Evolutionary conservation across 2,329 filamentous ascomycete species (phyloP), one percentile per base, ranked within the genome.

Genomic region (Sclerotinia spermophila): DNA sequence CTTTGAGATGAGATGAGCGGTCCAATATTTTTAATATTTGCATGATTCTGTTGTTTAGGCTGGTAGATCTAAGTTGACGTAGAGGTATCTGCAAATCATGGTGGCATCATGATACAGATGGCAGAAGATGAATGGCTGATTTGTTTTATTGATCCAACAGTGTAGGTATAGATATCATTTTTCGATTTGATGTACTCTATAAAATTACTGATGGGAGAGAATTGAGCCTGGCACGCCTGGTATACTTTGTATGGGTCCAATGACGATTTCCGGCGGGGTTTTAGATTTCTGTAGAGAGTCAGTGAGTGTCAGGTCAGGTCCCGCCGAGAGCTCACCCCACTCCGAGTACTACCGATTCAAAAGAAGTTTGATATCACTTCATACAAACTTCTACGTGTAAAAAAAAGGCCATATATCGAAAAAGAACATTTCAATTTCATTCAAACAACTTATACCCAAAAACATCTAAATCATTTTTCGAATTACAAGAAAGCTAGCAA

Each of bases 401-500:
- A 42, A 51, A 53, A 5, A n/a, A 56, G 38, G n/a, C n/a, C n/a
- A n/a, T 48, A 56, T 45, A 45, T 48, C 38, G n/a, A 53, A 65
- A 44, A 53, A 48, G 19, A 44, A 8, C 55, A 56, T 11, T 35
- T 62, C 27, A 17, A n/a, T 64, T 24, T 40, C 55, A n/a, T 62
- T 19, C 33, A 44, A 30, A 56, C 38, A 66, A 33, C 27, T 44
- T 40, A 66, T 27, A 24, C 21, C 24, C n/a, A 66, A 55, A 24
- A 7, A 3, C 5, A 10, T 45, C 11, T 17, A 45, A 48, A 69
- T 30, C 51, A 70, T 65, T 69, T 42, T 53, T n/a, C 67, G 42
- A 30, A 69, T 59, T 17, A 59, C 68, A 24, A 66, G 48, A 66
- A 70, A 66, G 72, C 72, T 72, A 71, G 74, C 72, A 77, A 80